phyloP scores from a whole-genome alignment of 169 alveolate genomes.

The Pseudocohnilembus persalinus region DNA sequence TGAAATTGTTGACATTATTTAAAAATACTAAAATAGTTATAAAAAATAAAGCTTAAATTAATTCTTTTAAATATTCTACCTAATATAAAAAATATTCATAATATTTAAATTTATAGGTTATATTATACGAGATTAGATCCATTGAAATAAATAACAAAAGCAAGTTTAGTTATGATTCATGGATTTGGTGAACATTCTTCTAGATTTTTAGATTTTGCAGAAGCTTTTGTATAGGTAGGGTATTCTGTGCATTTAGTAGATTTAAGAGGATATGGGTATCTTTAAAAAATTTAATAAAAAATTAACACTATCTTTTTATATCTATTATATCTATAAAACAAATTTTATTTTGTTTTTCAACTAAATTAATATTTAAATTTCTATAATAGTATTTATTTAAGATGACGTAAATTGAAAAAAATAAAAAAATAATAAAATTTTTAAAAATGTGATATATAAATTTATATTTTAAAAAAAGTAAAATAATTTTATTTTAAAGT shows the following conservation, averaged over 20 bases:
- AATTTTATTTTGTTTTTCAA: background rate
- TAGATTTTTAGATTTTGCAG: slow-evolving; percentile 44
- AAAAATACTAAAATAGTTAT: too few species aligned
- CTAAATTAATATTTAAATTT: background rate
- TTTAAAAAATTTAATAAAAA: background rate
- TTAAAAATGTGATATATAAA: background rate
- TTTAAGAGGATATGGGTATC: slow-evolving; percentile 44
- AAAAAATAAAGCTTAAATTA: too few species aligned
- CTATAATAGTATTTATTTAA: too few species aligned
- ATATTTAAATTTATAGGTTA: slow-evolving; percentile 23
- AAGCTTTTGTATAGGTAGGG: slow-evolving; percentile 26
- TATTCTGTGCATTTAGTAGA: slow-evolving; percentile 34
- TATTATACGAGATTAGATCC: slow-evolving; percentile 41
- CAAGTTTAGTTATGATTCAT: slow-evolving; percentile 36
- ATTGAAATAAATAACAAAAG: slow-evolving; percentile 9
- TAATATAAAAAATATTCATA: too few species aligned
- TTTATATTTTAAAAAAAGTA: background rate
- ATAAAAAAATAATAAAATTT: background rate
- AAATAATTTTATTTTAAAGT: too few species aligned
- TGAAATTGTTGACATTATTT: too few species aligned
- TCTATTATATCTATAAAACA: background rate
- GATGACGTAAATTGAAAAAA: slow-evolving; percentile 3
- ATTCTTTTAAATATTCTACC: too few species aligned
- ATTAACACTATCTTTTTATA: background rate
- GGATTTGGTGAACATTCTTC: slow-evolving; percentile 55